Evolutionary conservation across 2,329 filamentous ascomycete genomes (phyloP), one percentile per base, ranked within the genome.

Genomic region (Graphiopsis chlorocephala): DNA sequence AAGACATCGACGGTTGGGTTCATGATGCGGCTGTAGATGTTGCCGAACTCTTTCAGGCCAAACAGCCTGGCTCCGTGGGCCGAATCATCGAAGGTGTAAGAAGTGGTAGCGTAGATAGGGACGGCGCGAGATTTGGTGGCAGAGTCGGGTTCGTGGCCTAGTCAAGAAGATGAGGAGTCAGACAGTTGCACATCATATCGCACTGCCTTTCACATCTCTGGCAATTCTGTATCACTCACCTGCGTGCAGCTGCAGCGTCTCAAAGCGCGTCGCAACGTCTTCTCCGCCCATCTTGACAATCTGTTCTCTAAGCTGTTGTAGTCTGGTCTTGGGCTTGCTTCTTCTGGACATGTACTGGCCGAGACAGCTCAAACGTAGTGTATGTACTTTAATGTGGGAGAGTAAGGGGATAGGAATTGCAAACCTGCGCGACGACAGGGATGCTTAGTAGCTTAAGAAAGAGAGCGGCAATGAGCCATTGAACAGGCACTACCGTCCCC

Each of bases 11-110:
- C 90, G 0, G 94, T 98, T 2, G 94, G 93, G 80, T 98, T 97
- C 90, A 91, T 92, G 73, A 99, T 93, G 69, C 95, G 92, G 78
- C 90, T 95, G 85, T 99, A 99, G 78, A 98, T 96, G 81, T 98
- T 98, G 80, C 93, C 95, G 73, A 92, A 90, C 81, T 98, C 93
- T 82, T 98, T 96, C 78, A 99, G 91, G 76, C 92, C 91, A 76
- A 99, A 99, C 48, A 99, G 89, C 77, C 93, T 89, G 64, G 95
- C 95, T 67, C 92, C 95, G 75, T 98, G 95, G 58, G 93, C 94
- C 60, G 92, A 97, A 82, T 98, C 92, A 86, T 98, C 90, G 86
- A 99, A 99, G 61, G 87, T 88, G 79, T 84, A 99, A 74, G 92
- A 97, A 90, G 76, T 94, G 5, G 93, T 93, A 15, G 94, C 93